Base-by-base conservation (phyloP, 176 grass and related monocot species). In the Areca catechu region DNA sequence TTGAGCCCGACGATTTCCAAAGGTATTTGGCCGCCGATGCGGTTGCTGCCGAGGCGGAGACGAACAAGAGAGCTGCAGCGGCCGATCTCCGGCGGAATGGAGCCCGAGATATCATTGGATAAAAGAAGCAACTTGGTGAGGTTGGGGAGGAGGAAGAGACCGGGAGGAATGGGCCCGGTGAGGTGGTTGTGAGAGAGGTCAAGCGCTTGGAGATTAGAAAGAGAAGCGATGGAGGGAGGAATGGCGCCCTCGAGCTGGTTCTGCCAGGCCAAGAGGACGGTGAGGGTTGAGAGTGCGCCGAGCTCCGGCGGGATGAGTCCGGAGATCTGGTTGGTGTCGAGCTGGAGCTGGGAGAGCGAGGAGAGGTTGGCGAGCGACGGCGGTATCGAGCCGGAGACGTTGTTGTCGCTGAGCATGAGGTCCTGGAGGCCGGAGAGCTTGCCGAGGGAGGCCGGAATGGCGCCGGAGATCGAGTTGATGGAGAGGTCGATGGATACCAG, bases 301-400 rank as follows among this genome's bases (percentile, higher is more conserved):
- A 97, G 75, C 48, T 78, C 77, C 2, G 83, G 19, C 9, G 93
- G 92, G 57, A 97, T 72, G 19, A 91, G 86, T 18, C 92, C 86
- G 9, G 92, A 90, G 74, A 97, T 85, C 24, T 88, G 77, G 72
- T 98, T 98, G 47, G 93, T 92, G 79, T 98, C 93, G 0, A 98
- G 69, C 67, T 98, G 93, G 3, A 98, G 84, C 79, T 98, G 93
- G 3, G 70, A 72, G 0, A 98, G 72, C 58, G 83, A 24, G 4
- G 91, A 79, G 21, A 85, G 81, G 68, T 84, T 85, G 22, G 22
- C 20, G 24, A 24, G 15, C 15, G 55, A 57, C 1, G 21, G 55
- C 55, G 55, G 55, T 57, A 57, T 57, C 2, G 55, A 27, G 22
- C 22, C 55, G 22, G 55, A 57, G 9, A 57, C 22, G 22, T 57